Evolutionary conservation across 139 green algal genomes (phyloP).

Genomic region (Trebouxia sp.): DNA sequence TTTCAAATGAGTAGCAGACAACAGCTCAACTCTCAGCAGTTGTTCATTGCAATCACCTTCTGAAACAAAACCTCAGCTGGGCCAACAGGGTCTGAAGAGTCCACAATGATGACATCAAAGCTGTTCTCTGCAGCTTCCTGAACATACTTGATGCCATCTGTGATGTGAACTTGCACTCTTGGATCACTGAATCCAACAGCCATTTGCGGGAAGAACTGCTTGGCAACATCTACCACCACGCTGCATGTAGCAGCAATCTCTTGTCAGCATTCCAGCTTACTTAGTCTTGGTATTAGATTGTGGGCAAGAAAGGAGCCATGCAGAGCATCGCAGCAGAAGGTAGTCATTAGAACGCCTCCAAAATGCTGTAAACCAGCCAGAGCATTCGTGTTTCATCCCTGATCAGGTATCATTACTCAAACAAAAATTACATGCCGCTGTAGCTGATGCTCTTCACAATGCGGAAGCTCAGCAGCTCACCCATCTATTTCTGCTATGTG

Average conservation of each 20-base stretch:
- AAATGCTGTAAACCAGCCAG: too few species aligned
- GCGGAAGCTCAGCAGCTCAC: conserved; percentile 33
- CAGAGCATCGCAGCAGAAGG: background rate
- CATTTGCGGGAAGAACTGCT: conserved; percentile 91
- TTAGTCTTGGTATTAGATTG: background rate
- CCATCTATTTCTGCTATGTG: conserved; percentile 97
- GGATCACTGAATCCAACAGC: conserved; percentile 90
- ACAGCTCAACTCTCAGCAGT: too few species aligned
- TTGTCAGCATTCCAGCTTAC: background rate
- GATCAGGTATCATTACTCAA: too few species aligned
- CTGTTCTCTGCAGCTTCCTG: conserved; percentile 63
- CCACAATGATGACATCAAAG: conserved; percentile 98
- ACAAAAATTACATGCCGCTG: too few species aligned
- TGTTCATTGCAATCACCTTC: conserved; percentile 47
- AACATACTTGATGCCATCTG: conserved; percentile 95
- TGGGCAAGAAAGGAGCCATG: background rate
- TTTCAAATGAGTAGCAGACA: too few species aligned
- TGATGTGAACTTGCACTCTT: conserved; percentile 83
- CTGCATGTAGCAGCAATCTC: conserved; percentile 39
- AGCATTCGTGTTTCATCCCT: too few species aligned
- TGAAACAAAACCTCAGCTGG: conserved; percentile 93
- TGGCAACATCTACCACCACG: conserved; percentile 84
- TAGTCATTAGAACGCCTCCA: background rate
- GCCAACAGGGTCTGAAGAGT: conserved; percentile 96
- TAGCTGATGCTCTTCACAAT: too few species aligned